phyloP scores from a whole-genome alignment of 768 basidiomycete species.

The Lactifluus volemus region DNA sequence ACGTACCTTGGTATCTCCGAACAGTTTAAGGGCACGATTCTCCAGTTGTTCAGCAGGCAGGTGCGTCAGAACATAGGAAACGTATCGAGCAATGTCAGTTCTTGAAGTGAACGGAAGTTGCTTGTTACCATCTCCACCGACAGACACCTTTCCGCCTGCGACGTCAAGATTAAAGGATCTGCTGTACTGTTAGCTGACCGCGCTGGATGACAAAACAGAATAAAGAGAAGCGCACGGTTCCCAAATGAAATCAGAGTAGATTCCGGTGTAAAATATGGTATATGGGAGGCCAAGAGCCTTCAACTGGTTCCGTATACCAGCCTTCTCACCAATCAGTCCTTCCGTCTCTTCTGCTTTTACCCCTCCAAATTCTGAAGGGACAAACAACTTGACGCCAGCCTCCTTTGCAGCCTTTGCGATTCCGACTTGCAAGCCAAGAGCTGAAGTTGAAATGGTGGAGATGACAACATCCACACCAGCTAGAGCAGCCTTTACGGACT shows the following conservation, averaged over 20 bases:
- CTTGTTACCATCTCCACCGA: conserved; percentile 17
- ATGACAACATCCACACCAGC: conserved; percentile 13
- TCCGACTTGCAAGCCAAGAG: conserved; percentile 11
- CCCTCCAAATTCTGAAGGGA: conserved; percentile 27
- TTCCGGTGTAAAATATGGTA: conserved; percentile 18
- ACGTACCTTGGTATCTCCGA: too few species aligned
- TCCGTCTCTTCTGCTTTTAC: conserved; percentile 5
- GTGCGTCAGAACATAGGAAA: too few species aligned
- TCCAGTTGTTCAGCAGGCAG: too few species aligned
- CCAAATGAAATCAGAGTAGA: conserved; percentile 10
- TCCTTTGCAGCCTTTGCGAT: conserved; percentile 22
- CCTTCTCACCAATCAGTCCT: conserved; percentile 6
- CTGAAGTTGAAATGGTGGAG: conserved; percentile 3
- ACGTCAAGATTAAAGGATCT: conserved; percentile 11
- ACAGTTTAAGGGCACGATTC: too few species aligned
- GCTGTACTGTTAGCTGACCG: neutral
- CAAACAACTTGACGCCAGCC: conserved; percentile 26
- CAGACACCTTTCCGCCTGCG: conserved; percentile 12
- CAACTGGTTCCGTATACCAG: neutral
- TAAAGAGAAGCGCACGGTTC: neutral
- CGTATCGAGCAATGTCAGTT: too few species aligned
- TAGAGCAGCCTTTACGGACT: conserved; percentile 6
- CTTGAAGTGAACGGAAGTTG: neutral
- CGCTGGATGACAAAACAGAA: too few species aligned
- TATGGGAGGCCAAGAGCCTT: conserved; percentile 10